Conservation (phyloP, 352 stramenopile genomes). For the Labyrinthula sp. region DNA sequence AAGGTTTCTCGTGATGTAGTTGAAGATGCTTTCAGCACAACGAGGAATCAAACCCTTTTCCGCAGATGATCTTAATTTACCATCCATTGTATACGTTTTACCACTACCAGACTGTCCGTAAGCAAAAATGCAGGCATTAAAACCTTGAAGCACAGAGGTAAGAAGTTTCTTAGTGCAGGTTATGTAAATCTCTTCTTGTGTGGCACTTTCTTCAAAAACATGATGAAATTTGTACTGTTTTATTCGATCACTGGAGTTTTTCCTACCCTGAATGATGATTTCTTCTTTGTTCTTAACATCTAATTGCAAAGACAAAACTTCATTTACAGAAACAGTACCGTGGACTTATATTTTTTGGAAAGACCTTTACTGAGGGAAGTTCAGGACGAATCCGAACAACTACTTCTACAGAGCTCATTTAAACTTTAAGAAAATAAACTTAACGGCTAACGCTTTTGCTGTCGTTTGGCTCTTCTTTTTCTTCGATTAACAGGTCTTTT, state of each 20-base stretch:
- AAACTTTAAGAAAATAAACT: too few relatives aligned
- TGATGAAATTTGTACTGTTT: conserved; percentile 78
- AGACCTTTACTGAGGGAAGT: too few relatives aligned
- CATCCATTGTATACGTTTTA: conserved; percentile 46
- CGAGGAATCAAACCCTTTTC: conserved; percentile 40
- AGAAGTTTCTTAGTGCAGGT: conserved; percentile 71
- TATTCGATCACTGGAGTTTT: conserved; percentile 50
- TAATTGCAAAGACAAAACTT: too few relatives aligned
- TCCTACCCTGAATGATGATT: conserved; percentile 21
- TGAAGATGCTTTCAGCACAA: conserved; percentile 39
- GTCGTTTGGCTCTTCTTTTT: too few relatives aligned
- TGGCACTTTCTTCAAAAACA: conserved; percentile 69
- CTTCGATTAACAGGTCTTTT: too few relatives aligned
- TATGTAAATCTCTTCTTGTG: conserved; percentile 68
- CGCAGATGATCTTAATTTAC: conserved; percentile 27
- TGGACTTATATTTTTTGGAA: too few relatives aligned
- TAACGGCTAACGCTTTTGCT: too few relatives aligned
- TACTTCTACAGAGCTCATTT: too few relatives aligned
- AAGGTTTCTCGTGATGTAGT: conserved; percentile 56
- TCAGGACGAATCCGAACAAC: too few relatives aligned
- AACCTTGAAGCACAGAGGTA: conserved; percentile 55
- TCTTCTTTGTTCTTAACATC: too few relatives aligned
- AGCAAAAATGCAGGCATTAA: conserved; percentile 44
- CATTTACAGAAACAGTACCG: too few relatives aligned
- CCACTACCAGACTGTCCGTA: conserved; percentile 43